Evolutionary conservation across 805 yeast species (phyloP).

Genomic region (Blastobotrys robertii): DNA sequence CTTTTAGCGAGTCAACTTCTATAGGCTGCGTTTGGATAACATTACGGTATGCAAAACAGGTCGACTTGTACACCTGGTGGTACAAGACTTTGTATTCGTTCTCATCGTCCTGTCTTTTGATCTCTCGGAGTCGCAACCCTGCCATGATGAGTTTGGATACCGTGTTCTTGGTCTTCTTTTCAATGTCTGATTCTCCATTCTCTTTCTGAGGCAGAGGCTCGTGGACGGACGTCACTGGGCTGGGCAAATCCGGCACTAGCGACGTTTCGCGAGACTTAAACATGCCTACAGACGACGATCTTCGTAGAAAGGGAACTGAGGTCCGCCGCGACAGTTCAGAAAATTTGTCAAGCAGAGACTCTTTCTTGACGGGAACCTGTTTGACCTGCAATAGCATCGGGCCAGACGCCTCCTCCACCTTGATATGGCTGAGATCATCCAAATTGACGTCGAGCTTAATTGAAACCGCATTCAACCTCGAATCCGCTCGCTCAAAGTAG

Average conservation of each 20-base stretch:
- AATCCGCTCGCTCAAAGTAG: no score
- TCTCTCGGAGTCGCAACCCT: constrained; percentile 29
- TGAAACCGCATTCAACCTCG: not conserved
- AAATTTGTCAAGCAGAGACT: no score
- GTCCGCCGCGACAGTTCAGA: no score
- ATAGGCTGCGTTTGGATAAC: not conserved
- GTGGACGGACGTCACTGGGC: no score
- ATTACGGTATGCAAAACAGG: constrained; percentile 22
- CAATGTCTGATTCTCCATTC: not conserved
- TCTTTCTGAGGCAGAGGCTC: no score
- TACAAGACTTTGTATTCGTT: constrained; percentile 23
- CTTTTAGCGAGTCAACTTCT: constrained; percentile 11
- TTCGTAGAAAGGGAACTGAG: no score
- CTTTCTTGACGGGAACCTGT: no score
- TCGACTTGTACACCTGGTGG: constrained; percentile 20
- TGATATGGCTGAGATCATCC: not conserved
- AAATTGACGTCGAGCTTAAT: constrained; percentile 1
- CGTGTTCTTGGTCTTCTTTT: constrained; percentile 5
- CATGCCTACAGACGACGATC: no score
- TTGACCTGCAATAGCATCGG: no score
- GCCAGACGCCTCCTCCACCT: no score
- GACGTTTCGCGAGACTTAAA: no score
- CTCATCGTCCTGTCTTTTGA: constrained; percentile 10
- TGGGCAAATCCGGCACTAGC: no score
- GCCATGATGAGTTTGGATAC: constrained; percentile 26